These are phyloP conservation scores for Stenogyne calaminthoides DNA, from an alignment of 305 asterid genomes.

Conservation along the genomic window DNA sequence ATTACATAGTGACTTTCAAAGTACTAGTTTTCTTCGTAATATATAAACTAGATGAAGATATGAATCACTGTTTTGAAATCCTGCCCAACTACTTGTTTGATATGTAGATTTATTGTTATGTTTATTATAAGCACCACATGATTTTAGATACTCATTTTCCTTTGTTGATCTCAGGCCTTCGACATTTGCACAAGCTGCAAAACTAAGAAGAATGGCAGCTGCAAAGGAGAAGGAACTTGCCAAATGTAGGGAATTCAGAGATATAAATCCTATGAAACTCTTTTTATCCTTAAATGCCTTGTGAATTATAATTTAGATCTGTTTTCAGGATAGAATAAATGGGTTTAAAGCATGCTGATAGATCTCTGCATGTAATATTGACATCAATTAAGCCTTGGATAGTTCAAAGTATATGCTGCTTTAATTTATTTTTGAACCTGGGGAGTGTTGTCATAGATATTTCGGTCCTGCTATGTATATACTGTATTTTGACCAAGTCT, in stretches of 20 bases:
- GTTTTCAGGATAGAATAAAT: neutral
- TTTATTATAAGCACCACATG: conserved; percentile 2
- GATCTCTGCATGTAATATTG: neutral
- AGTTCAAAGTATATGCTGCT: neutral
- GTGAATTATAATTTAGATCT: neutral
- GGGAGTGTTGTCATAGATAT: neutral
- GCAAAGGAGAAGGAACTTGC: conserved; percentile 93
- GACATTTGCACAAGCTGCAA: conserved; percentile 98
- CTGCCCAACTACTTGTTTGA: neutral
- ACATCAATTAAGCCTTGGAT: neutral
- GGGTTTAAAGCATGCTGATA: neutral
- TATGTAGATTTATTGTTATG: neutral
- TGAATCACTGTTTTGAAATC: neutral
- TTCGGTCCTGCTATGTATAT: neutral
- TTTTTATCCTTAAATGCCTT: conserved; percentile 3
- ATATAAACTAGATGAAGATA: neutral
- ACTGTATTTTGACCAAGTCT: neutral
- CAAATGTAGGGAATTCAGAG: conserved; percentile 50
- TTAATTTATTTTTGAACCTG: neutral
- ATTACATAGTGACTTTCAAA: neutral
- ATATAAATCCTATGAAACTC: neutral
- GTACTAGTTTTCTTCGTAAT: neutral
- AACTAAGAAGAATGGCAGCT: conserved; percentile 77
- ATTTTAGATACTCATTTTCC: conserved; percentile 5
- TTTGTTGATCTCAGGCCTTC: conserved; percentile 73